Base-by-base conservation (phyloP, 228 moss, liverwort and hornwort species). In the Sphagnum magellanicum region DNA sequence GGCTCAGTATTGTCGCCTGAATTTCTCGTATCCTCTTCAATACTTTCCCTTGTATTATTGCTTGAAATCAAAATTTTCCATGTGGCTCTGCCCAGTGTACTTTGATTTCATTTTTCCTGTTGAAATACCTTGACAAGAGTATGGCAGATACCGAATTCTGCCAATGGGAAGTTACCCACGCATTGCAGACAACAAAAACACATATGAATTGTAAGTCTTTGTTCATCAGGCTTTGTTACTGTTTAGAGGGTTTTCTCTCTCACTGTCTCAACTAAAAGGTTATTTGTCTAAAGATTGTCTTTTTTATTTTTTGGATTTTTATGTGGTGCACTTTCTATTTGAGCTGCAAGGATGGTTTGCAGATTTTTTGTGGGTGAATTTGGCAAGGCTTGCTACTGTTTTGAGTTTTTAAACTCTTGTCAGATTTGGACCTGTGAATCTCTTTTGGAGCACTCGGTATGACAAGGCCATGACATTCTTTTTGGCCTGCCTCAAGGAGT, bases 381-480 rank as follows among this genome's bases (percentile, higher is more conserved):
- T 32, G 32, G 32, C 32, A 32, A 32, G 32, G 32, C 32, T 32
- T 32, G 32, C 32, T 32, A 32, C 32, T 32, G 32, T 32, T 32
- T 32, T 32, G 32, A 32, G 32, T 32, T 32, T 32, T 32, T 1
- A 32, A 32, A 32, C 32, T 65, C 13, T 72, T 62, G 70, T 60
- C 82, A 93, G 93, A 73, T 98, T 94, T 78, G 98, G 98, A 74
- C 98, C 98, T 63, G 98, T 98, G 61, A 98, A 98, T 74, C 81
- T 98, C 47, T 98, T 98, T 65, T 98, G 98, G 98, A 98, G 98
- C 81, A 90, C 94, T 63, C 86, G 98, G 61, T 98, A 98, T 67
- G 98, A 98, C 72, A 98, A 94, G 75, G 98, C 94, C 60, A 98
- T 98, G 98, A 98, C 90, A 68, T 98, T 90, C 81, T 98, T 92